These are phyloP conservation scores for Lolium perenne DNA, from an alignment of 176 grass and related monocot species.

Conservation along the genomic window DNA sequence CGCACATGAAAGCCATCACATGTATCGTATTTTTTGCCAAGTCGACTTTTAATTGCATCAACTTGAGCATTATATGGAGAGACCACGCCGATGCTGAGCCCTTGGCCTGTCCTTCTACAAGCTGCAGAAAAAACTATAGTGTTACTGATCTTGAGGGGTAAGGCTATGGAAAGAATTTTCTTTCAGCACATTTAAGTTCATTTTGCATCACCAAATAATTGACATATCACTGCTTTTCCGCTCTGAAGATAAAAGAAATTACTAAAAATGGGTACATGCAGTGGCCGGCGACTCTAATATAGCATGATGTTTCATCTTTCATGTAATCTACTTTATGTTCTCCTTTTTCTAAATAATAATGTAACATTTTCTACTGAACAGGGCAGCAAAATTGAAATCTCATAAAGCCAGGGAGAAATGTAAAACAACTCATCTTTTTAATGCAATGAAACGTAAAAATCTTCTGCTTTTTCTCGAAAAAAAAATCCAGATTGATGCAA, in stretches of 20 bases:
- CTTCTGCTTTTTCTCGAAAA: too few relatives aligned
- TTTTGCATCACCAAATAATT: conserved; percentile 1
- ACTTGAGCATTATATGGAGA: conserved; percentile 80
- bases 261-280: background rate
- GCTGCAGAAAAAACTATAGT: conserved; percentile 42
- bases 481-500: background rate
- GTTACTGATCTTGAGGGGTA: background rate
- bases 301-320: background rate
- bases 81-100: conserved; percentile 62
- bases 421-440: too few relatives aligned
- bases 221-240: background rate
- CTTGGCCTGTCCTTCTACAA: conserved; percentile 43
- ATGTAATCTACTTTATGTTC: background rate
- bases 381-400: background rate
- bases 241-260: background rate
- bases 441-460: too few relatives aligned
- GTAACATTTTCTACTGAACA: background rate
- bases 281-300: background rate
- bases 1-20: conserved; percentile 60
- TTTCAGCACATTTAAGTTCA: background rate
- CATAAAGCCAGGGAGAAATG: background rate
- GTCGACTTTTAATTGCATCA: conserved; percentile 53
- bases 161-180: background rate
- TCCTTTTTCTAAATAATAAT: conserved; percentile 9
- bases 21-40: conserved; percentile 55